Conservation (phyloP, 106 monocot genomes). For the Alisma plantagoaquatica region DNA sequence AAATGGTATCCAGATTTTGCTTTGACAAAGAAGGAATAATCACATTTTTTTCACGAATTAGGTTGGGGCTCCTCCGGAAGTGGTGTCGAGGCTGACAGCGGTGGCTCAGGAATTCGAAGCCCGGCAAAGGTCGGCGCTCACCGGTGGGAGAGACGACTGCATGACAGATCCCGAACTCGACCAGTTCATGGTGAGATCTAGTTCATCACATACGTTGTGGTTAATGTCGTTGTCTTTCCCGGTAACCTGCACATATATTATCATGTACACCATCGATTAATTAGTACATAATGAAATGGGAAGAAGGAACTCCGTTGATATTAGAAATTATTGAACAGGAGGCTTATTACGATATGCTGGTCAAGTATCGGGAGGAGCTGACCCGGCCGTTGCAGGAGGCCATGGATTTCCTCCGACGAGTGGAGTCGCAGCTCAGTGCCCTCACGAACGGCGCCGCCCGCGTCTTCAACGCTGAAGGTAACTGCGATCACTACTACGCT, state of each 20-base stretch:
- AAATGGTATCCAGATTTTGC: no score
- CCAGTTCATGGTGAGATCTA: slow-evolving; percentile 99
- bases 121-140: slow-evolving; percentile 10
- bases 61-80: slow-evolving; percentile 93
- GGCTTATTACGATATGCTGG: slow-evolving; percentile 64
- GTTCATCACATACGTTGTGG: no score
- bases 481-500: no score
- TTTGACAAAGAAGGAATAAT: no score
- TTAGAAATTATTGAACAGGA: no score
- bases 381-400: slow-evolving; percentile 58
- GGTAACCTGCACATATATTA: no score
- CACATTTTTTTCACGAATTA: no score
- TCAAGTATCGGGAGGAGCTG: slow-evolving; percentile 63
- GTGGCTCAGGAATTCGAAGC: slow-evolving; percentile 35
- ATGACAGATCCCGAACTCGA: slow-evolving; percentile 79
- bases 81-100: slow-evolving; percentile 46
- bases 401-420: slow-evolving; percentile 55
- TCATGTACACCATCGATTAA: no score
- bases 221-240: no score
- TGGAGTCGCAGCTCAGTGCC: slow-evolving; percentile 53
- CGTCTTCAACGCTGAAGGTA: slow-evolving; percentile 35
- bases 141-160: slow-evolving; percentile 16
- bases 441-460: slow-evolving; percentile 37
- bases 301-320: no score
- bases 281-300: no score